Evolutionary conservation across 345 rosid genomes (phyloP), one percentile per base, ranked within the genome.

Genomic region (Luvunga scandens): DNA sequence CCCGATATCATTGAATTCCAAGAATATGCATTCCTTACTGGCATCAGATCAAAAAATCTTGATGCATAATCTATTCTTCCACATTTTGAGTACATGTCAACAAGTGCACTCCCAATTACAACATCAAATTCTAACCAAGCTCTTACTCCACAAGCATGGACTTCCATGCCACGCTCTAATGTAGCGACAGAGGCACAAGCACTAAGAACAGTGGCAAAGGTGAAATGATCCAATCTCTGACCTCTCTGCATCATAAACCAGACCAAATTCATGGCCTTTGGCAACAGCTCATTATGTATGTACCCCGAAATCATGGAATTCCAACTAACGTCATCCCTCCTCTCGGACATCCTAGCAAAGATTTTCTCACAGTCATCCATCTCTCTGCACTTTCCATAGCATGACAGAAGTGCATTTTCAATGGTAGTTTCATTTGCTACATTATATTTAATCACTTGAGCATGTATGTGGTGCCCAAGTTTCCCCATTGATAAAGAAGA

Each of bases 1-100:
- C 95, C 98, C 0, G 95, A 90, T 73, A 94, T 90, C 98, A 94
- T 90, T 28, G 98, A 94, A 83, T 93, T 95, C 98, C 98, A 95
- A 2, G 98, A 91, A 83, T 93, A 95, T n/a, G 88, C 85, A 80
- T 93, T 95, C 85, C 87, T 95, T 38, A 76, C 62, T 5, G 89
- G 93, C 98, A 93, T 95, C 72, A 74, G 67, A 62, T 85, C 62
- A 73, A 95, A 95, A 80, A 92, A 90, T 59, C 89, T 87, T 39
- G 90, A 91, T 57, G 98, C 98, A 79, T 95, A 93, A 79, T 93
- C 95, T 82, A 91, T 81, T 86, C 97, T 91, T 60, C 98, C 98
- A 81, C 98, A 92, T 82, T 93, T 95, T n/a, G 98, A 83, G 77
- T 95, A 95, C 98, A 95, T 95, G 81, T 95, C 98, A 38, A 95